phyloP scores from a whole-genome alignment of 495 filamentous ascomycete species.

The Xylaria curta region DNA sequence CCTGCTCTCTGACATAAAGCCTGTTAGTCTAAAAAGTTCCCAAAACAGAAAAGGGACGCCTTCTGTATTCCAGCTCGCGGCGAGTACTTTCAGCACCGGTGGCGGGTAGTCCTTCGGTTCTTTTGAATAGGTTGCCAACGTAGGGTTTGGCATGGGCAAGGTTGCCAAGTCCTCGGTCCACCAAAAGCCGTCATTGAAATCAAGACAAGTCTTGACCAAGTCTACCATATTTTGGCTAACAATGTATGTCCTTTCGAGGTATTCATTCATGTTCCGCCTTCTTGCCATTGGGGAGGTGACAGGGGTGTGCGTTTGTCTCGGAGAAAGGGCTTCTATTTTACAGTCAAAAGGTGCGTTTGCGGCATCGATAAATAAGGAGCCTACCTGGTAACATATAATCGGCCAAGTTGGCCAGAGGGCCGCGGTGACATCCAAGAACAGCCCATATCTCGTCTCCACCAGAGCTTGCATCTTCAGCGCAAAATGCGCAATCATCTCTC shows the following conservation, averaged over 20 bases:
- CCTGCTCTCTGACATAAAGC: constrained; percentile 48
- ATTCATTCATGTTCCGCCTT: constrained; percentile 58
- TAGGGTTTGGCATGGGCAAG: constrained; percentile 51
- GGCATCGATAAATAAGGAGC: background rate
- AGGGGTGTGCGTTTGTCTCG: constrained; percentile 54
- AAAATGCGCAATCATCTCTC: constrained; percentile 52
- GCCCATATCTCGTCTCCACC: constrained; percentile 52
- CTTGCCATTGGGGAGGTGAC: constrained; percentile 56
- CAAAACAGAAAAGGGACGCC: constrained; percentile 52
- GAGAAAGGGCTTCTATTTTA: constrained; percentile 47
- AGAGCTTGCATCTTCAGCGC: constrained; percentile 43
- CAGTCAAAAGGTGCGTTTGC: constrained; percentile 23
- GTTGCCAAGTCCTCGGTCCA: constrained; percentile 58
- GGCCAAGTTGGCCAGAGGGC: constrained; percentile 48
- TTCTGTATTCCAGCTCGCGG: constrained; percentile 55
- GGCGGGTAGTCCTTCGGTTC: constrained; percentile 50
- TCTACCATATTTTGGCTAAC: constrained; percentile 44
- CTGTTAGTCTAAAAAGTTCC: constrained; percentile 53
- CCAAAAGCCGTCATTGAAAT: constrained; percentile 59
- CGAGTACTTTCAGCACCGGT: constrained; percentile 51
- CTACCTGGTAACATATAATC: constrained; percentile 56
- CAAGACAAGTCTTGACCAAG: constrained; percentile 50
- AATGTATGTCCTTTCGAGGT: constrained; percentile 51
- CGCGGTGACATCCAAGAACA: constrained; percentile 54
- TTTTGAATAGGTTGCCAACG: constrained; percentile 47